Evolutionary conservation across 257 asterid species (phyloP).

Genomic region (Echites panduratus): DNA sequence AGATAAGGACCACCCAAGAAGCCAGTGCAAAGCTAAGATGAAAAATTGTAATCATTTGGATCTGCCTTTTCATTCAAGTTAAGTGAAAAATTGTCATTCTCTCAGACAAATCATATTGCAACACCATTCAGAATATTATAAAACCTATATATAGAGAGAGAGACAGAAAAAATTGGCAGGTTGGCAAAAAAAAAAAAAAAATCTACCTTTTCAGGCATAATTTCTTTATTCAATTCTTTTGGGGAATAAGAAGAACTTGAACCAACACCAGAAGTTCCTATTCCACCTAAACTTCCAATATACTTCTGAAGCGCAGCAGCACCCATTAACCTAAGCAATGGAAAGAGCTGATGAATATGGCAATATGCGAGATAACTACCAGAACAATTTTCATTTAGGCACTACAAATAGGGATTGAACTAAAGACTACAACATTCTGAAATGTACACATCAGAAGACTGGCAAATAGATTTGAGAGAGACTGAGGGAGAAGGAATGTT

Average conservation of each 20-base stretch:
- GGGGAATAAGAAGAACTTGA: constrained; percentile 84
- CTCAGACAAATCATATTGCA: background rate
- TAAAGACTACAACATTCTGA: background rate
- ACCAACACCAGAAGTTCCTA: constrained; percentile 93
- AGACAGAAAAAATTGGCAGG: background rate
- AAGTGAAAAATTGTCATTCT: background rate
- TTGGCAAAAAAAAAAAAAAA: constrained; percentile 11
- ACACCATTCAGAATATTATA: background rate
- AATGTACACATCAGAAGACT: background rate
- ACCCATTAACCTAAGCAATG: constrained; percentile 58
- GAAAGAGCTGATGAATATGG: constrained; percentile 8
- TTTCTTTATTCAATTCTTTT: constrained; percentile 80
- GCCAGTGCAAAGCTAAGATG: background rate
- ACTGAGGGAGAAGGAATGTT: background rate
- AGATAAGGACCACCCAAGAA: background rate
- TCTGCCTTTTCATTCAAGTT: background rate
- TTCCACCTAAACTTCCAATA: constrained; percentile 89
- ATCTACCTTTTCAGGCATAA: constrained; percentile 80
- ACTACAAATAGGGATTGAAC: background rate
- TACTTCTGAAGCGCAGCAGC: constrained; percentile 90
- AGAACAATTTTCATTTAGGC: background rate
- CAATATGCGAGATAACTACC: constrained; percentile 4
- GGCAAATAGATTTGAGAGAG: background rate
- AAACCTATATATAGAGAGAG: background rate
- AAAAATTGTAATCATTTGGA: background rate